Percentiles rank a stretch among this genome's conserved stretches.
Conservation (phyloP, 1,284 basidiomycete species). For the Hymenochaete sp. region DNA sequence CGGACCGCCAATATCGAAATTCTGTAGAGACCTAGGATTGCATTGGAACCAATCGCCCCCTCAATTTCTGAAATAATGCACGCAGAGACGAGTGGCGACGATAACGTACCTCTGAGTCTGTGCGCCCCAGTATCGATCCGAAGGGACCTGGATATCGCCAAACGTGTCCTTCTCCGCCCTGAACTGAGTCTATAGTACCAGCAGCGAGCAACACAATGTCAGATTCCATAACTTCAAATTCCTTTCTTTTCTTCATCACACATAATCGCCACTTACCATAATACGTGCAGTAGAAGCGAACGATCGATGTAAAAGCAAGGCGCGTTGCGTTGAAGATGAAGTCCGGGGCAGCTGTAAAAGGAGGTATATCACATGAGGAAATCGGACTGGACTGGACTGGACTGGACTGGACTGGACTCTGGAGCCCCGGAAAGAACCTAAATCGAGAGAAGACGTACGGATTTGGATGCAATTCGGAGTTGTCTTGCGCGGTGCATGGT, state of each 20-base stretch:
- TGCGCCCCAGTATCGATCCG: slow-evolving; percentile 96
- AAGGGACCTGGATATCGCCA: slow-evolving; percentile 88
- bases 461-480: too few species aligned
- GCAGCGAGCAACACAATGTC: too few species aligned
- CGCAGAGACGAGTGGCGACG: too few species aligned
- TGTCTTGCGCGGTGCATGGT: too few species aligned
- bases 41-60: background rate
- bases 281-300: slow-evolving; percentile 32
- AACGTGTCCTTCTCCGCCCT: slow-evolving; percentile 82
- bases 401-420: too few species aligned
- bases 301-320: slow-evolving; percentile 20
- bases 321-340: background rate
- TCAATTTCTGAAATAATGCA: background rate
- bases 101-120: slow-evolving; percentile 92
- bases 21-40: slow-evolving; percentile 72
- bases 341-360: too few species aligned
- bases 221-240: too few species aligned
- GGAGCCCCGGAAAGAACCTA: too few species aligned
- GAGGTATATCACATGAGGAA: too few species aligned
- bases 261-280: slow-evolving; percentile 34
- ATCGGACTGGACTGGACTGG: too few species aligned
- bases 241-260: too few species aligned
- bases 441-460: too few species aligned
- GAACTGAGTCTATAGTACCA: slow-evolving; percentile 35
- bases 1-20: slow-evolving; percentile 97